These are phyloP conservation scores for Penicillium sp. DNA, from an alignment of 2,329 filamentous ascomycete species.

Conservation along the genomic window DNA sequence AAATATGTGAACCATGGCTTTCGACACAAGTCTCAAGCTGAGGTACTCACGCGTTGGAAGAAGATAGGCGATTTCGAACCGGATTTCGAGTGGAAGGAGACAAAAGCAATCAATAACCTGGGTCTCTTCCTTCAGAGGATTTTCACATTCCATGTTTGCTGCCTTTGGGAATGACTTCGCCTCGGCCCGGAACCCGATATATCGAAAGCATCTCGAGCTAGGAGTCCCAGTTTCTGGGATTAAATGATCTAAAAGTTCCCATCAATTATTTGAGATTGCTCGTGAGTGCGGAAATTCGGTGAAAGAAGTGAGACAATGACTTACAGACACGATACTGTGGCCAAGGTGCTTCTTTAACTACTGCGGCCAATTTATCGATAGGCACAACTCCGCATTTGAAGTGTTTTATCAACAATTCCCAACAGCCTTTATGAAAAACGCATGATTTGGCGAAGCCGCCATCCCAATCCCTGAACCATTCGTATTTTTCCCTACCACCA, in stretches of 20 bases:
- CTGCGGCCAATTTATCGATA: neutral
- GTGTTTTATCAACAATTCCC: neutral
- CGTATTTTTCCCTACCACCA: neutral
- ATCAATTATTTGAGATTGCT: neutral
- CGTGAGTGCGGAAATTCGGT: neutral
- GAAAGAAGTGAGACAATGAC: neutral
- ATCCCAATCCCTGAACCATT: neutral
- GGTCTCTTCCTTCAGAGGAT: neutral
- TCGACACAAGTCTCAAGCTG: slow-evolving; percentile 3
- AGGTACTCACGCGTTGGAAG: slow-evolving; percentile 5
- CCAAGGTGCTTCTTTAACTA: neutral
- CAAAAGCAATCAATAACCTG: neutral
- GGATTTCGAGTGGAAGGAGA: slow-evolving; percentile 5
- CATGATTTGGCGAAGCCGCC: neutral
- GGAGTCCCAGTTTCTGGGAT: neutral
- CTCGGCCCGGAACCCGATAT: neutral
- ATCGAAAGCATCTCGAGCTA: neutral
- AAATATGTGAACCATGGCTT: slow-evolving; percentile 4
- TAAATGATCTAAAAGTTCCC: neutral
- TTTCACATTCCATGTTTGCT: neutral
- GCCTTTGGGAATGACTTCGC: neutral
- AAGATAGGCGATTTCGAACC: slow-evolving; percentile 3
- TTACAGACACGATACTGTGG: neutral
- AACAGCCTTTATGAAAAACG: neutral
- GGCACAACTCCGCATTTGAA: neutral